Evolutionary conservation across 1,139 yeast species (phyloP), one percentile per base, ranked within the genome.

Genomic region (Lodderomyces orthopsilosis): DNA sequence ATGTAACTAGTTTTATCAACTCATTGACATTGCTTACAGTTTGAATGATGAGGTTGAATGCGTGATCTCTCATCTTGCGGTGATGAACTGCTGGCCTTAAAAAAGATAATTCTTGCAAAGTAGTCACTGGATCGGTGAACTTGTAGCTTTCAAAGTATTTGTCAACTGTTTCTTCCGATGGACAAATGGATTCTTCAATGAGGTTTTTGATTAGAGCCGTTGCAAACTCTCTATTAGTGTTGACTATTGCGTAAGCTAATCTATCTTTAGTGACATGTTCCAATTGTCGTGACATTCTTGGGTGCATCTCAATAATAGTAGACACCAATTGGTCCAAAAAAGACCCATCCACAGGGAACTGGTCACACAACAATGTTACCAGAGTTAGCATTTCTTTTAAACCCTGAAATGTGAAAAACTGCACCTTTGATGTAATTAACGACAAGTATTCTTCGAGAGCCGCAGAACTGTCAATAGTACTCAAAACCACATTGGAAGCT

Each of bases 51-150:
- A 65, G 49, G 17, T 51, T 47, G 35, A 65, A 58, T 2, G 58
- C 42, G 2, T 49, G 39, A 0, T 51, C 44, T 18, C 55, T 53
- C 19, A 68, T 41, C 1, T 52, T 51, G 17, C 52, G 48, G 41
- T 63, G 65, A 46, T 63, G 63, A 21, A 71, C 42, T 1, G 59
- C 64, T 2, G 68, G 59, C 46, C 72, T 72, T 27, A 70, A 54
- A 22, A 53, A 47, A 8, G 55, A 28, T 15, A 67, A 55, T n/a
- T 66, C 66, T 41, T 57, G 48, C 8, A 66, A 51, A 34, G 45
- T 40, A 26, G 40, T 40, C 10, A 24, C 32, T 9, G 34, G 43
- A 28, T 40, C 39, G 10, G 39, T 37, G 2, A 42, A 34, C 14
- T 27, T 49, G 43, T 51, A 59, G 2, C 51, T 42, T 2, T 42